phyloP scores from a whole-genome alignment of 768 basidiomycete genomes.

The Tephrocybe sp. region DNA sequence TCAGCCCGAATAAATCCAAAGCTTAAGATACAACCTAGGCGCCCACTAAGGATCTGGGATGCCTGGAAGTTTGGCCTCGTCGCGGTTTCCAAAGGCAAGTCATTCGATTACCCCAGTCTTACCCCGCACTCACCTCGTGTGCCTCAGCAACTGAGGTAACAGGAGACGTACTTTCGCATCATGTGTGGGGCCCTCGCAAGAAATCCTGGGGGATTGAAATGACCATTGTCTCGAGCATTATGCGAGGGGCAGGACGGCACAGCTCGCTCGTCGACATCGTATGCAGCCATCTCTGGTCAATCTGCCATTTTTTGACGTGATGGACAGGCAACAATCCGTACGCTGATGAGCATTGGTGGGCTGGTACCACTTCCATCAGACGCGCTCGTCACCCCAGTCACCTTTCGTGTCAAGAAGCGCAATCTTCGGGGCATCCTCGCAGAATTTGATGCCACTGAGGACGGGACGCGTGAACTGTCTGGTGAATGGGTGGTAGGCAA shows the following conservation, averaged over 20 bases:
- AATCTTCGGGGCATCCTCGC: constrained; percentile 78
- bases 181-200: constrained; percentile 83
- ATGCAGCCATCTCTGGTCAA: constrained; percentile 23
- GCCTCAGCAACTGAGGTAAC: constrained; percentile 47
- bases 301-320: neutral
- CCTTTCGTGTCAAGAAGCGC: constrained; percentile 77
- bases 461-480: constrained; percentile 75
- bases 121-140: neutral
- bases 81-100: constrained; percentile 63
- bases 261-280: constrained; percentile 85
- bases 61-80: constrained; percentile 72
- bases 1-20: constrained; percentile 72
- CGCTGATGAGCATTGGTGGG: constrained; percentile 76
- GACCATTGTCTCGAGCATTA: constrained; percentile 84
- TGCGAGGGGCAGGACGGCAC: constrained; percentile 82
- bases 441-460: constrained; percentile 72
- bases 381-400: constrained; percentile 92
- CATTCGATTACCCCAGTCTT: neutral
- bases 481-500: constrained; percentile 99
- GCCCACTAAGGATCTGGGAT: constrained; percentile 64
- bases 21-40: constrained; percentile 56
- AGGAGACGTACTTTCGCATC: constrained; percentile 73
- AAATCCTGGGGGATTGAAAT: constrained; percentile 95
- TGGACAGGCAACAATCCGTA: constrained; percentile 46
- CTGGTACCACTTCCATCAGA: constrained; percentile 88